Evolutionary conservation across 192 early-diverging fungal genomes (phyloP).

Genomic region (Coemansia umbellata): DNA sequence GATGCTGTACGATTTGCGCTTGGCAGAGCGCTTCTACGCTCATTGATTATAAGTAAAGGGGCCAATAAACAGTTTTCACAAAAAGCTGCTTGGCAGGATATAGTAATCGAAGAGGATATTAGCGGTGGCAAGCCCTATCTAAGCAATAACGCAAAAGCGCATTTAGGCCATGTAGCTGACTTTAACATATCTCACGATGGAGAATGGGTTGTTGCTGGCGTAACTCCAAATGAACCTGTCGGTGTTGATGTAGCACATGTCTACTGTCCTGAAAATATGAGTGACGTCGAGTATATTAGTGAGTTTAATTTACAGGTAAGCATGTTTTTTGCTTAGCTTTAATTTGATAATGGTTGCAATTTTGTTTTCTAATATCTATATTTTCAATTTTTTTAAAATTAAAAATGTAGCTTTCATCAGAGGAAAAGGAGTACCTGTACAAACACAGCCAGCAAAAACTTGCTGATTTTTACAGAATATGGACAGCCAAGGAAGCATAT

Average conservation of each 20-base stretch:
- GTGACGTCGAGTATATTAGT: conserved; percentile 13
- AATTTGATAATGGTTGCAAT: too few relatives aligned
- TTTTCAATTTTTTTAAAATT: background rate
- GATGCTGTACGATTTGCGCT: conserved; percentile 31
- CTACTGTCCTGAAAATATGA: conserved; percentile 9
- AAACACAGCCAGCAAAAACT: background rate
- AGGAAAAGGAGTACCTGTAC: conserved; percentile 11
- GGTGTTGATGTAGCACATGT: conserved; percentile 36
- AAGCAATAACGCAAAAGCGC: background rate
- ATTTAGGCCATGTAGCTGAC: conserved; percentile 5
- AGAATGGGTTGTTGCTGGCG: conserved; percentile 27
- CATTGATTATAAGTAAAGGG: background rate
- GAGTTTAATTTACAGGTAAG: conserved; percentile 29
- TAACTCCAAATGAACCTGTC: conserved; percentile 4
- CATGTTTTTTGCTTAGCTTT: background rate
- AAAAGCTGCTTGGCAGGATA: background rate
- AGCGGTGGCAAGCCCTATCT: conserved; percentile 26
- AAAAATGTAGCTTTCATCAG: conserved; percentile 25
- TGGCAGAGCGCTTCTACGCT: conserved; percentile 12
- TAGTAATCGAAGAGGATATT: conserved; percentile 1
- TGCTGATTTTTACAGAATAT: conserved; percentile 35
- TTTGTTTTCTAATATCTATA: too few relatives aligned
- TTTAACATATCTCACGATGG: conserved; percentile 50
- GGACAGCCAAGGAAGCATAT: conserved; percentile 46
- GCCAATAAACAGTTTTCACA: background rate